phyloP scores from a whole-genome alignment of 768 basidiomycete genomes.

The Glaciozyma antarctica region DNA sequence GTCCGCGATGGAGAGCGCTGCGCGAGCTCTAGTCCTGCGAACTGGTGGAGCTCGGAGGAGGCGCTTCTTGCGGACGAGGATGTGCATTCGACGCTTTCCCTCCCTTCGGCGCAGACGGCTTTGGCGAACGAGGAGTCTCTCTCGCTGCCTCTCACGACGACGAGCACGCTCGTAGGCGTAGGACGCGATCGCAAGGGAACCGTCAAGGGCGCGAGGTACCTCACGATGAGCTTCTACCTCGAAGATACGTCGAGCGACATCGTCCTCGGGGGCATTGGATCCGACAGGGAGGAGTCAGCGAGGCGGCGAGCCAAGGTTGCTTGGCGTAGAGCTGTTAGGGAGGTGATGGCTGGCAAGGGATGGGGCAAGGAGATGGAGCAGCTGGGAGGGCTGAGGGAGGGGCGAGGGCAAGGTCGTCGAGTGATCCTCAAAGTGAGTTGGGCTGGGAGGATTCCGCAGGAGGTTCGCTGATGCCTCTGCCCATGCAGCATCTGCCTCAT shows the following conservation, averaged over 20 bases:
- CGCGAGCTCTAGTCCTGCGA: slow-evolving; percentile 61
- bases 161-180: slow-evolving; percentile 69
- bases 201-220: slow-evolving; percentile 50
- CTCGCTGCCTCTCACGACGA: slow-evolving; percentile 51
- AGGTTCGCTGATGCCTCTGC: background rate
- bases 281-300: slow-evolving; percentile 25
- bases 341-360: slow-evolving; percentile 10
- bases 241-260: slow-evolving; percentile 54
- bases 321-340: slow-evolving; percentile 18
- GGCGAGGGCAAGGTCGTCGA: background rate
- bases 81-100: slow-evolving; percentile 51
- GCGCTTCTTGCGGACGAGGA: slow-evolving; percentile 48
- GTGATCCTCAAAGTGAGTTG: slow-evolving; percentile 27
- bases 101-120: slow-evolving; percentile 27
- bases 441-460: background rate
- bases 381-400: slow-evolving; percentile 11
- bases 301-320: slow-evolving; percentile 42
- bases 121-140: background rate
- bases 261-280: background rate
- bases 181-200: slow-evolving; percentile 46
- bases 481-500: slow-evolving; percentile 29
- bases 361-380: background rate
- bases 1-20: slow-evolving; percentile 48
- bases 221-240: slow-evolving; percentile 76
- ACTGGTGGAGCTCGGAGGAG: slow-evolving; percentile 64